Percentiles rank a stretch among this genome's conserved stretches.
Conservation (phyloP, 768 basidiomycete genomes). For the Boletus barrowsii region DNA sequence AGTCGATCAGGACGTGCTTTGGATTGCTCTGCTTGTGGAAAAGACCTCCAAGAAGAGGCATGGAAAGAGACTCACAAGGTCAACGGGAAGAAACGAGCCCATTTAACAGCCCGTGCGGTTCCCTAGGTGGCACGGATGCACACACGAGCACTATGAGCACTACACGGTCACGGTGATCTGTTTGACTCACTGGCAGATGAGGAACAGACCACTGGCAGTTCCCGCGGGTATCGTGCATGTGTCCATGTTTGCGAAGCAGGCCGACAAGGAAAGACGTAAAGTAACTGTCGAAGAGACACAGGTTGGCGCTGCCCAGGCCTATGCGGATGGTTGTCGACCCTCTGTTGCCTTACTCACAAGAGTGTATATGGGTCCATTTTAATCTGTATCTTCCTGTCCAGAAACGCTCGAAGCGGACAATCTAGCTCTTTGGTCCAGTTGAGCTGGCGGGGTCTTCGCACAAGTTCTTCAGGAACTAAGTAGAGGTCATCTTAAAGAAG, state of each 20-base stretch:
- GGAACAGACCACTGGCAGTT: no score
- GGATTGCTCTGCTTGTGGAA: no score
- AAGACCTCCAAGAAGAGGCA: no score
- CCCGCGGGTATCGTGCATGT: no score
- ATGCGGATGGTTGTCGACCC: not conserved
- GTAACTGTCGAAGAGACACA: slow-evolving; percentile 65
- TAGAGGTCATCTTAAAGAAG: slow-evolving; percentile 85
- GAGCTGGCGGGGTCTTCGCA: slow-evolving; percentile 62
- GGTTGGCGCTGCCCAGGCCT: slow-evolving; percentile 46
- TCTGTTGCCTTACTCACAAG: slow-evolving; percentile 3
- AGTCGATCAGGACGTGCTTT: no score
- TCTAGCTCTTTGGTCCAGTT: slow-evolving; percentile 85
- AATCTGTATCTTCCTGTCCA: slow-evolving; percentile 77
- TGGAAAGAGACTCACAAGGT: no score
- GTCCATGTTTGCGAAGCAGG: slow-evolving; percentile 90
- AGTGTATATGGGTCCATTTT: slow-evolving; percentile 56
- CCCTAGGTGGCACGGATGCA: no score
- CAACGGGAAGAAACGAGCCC: no score
- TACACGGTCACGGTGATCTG: no score
- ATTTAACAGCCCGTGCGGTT: no score
- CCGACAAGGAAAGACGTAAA: slow-evolving; percentile 70
- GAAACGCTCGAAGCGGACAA: slow-evolving; percentile 74
- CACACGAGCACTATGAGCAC: no score
- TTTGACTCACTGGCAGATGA: no score
- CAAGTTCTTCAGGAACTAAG: slow-evolving; percentile 80